Percentiles rank a stretch among this genome's conserved stretches.
Conservation (phyloP, 139 green algal species). For the Prasinococcaceae sp. region DNA sequence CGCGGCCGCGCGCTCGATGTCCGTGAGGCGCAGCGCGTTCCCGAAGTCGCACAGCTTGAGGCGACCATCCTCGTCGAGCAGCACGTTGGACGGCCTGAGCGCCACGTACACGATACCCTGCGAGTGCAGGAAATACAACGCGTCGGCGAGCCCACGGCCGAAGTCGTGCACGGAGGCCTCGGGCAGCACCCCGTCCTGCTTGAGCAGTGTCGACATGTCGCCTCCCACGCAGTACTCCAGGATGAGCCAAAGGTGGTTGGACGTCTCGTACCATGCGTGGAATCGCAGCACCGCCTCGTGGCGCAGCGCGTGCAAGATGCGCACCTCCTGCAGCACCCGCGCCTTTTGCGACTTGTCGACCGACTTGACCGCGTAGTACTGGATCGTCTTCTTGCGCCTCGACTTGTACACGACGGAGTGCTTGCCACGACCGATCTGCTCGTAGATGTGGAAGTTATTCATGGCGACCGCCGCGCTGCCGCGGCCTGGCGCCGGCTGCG, state of each 20-base stretch:
- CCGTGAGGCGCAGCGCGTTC: conserved; percentile 42
- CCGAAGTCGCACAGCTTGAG: conserved; percentile 92
- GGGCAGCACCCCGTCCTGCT: conserved; percentile 46
- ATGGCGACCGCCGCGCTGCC: too few species aligned
- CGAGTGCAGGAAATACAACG: conserved; percentile 56
- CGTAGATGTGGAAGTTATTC: conserved; percentile 59
- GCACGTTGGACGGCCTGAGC: conserved; percentile 83
- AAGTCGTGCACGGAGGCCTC: conserved; percentile 75
- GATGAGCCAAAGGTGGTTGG: conserved; percentile 93
- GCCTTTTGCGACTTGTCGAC: conserved; percentile 72
- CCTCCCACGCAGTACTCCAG: conserved; percentile 94
- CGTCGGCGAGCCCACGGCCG: conserved; percentile 52
- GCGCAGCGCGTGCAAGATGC: conserved; percentile 59
- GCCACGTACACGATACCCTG: conserved; percentile 75
- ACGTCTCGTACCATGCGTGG: conserved; percentile 88
- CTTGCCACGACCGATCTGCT: conserved; percentile 74
- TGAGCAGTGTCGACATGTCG: conserved; percentile 68
- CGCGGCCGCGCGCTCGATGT: too few species aligned
- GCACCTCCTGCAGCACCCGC: conserved; percentile 68
- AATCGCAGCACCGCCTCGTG: conserved; percentile 85
- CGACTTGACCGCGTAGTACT: conserved; percentile 89
- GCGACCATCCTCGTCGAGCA: conserved; percentile 83
- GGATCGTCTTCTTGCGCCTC: conserved; percentile 77
- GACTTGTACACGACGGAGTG: conserved; percentile 87
- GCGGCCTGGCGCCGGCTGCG: too few species aligned